Conservation (phyloP, 495 filamentous ascomycete genomes). For the Podospora sp. region DNA sequence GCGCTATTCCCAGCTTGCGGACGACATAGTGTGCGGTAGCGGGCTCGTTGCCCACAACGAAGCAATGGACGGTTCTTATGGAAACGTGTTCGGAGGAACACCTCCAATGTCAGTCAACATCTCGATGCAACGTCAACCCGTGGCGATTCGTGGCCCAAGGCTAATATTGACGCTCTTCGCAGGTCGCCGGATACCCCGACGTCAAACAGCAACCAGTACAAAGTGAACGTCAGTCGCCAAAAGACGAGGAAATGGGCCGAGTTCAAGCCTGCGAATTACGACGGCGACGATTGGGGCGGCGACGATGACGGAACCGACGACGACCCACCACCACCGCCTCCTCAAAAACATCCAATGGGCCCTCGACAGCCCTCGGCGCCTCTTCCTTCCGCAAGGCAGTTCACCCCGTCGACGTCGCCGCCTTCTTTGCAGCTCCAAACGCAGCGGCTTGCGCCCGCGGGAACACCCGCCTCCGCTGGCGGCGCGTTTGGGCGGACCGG, state of each 20-base stretch:
- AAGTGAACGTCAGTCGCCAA: conserved; percentile 81
- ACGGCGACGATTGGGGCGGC: conserved; percentile 92
- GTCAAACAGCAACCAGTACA: conserved; percentile 42
- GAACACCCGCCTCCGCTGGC: conserved; percentile 8
- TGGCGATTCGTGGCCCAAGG: neutral
- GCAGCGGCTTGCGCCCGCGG: conserved; percentile 9
- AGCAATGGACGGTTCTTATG: conserved; percentile 40
- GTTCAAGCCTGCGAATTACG: conserved; percentile 84
- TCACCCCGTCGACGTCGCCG: conserved; percentile 21
- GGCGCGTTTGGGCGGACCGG: conserved; percentile 18
- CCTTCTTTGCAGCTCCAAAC: conserved; percentile 30
- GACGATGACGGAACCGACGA: conserved; percentile 68
- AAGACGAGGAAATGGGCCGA: conserved; percentile 97
- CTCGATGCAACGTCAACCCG: neutral
- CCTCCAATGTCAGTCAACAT: conserved; percentile 21
- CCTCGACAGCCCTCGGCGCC: conserved; percentile 28
- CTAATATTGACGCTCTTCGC: conserved; percentile 2
- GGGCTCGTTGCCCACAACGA: neutral
- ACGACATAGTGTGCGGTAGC: neutral
- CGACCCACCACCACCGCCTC: conserved; percentile 49
- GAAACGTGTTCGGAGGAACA: conserved; percentile 30
- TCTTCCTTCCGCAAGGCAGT: conserved; percentile 18
- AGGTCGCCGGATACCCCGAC: conserved; percentile 39
- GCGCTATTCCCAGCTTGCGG: neutral
- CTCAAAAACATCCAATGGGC: conserved; percentile 30